Evolutionary conservation across 495 filamentous ascomycete genomes (phyloP).

Genomic region (Trichoderma parareesei): DNA sequence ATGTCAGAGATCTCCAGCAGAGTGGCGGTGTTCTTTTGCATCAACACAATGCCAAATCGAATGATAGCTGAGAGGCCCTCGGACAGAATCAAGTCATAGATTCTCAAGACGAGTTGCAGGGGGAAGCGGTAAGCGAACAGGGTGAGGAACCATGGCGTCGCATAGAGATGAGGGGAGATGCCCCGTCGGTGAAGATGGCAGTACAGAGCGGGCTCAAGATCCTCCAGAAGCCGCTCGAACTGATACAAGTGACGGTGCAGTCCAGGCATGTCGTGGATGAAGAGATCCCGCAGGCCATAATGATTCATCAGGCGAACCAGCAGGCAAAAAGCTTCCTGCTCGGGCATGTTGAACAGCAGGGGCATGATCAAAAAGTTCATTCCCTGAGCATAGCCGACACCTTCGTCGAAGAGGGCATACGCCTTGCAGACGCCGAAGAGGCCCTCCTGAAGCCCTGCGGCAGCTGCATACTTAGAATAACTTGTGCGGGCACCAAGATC

Average conservation of each 20-base stretch:
- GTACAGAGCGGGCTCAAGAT: slow-evolving; percentile 87
- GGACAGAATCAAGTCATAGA: slow-evolving; percentile 93
- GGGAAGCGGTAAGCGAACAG: slow-evolving; percentile 99
- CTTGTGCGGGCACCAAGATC: slow-evolving; percentile 91
- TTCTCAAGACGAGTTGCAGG: slow-evolving; percentile 87
- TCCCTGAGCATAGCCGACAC: slow-evolving; percentile 92
- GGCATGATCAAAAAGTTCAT: slow-evolving; percentile 99
- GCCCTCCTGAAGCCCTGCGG: slow-evolving; percentile 84
- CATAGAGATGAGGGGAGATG: slow-evolving; percentile 87
- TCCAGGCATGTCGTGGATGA: slow-evolving; percentile 92
- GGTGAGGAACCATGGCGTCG: slow-evolving; percentile 98
- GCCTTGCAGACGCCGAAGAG: slow-evolving; percentile 95
- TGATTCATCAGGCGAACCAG: slow-evolving; percentile 94
- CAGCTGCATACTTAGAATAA: slow-evolving; percentile 86
- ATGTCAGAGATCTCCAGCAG: slow-evolving; percentile 89
- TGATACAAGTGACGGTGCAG: slow-evolving; percentile 89
- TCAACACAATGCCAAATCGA: slow-evolving; percentile 87
- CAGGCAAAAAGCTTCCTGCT: slow-evolving; percentile 92
- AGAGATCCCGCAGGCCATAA: slow-evolving; percentile 87
- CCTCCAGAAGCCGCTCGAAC: slow-evolving; percentile 90
- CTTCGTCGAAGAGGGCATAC: slow-evolving; percentile 91
- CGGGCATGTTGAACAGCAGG: slow-evolving; percentile 96
- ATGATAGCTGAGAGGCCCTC: slow-evolving; percentile 89
- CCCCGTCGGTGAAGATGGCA: slow-evolving; percentile 86
- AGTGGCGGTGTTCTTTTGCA: slow-evolving; percentile 79